Conservation (phyloP, 2,329 filamentous ascomycete species). For the Pestalotiopsis sp. region DNA sequence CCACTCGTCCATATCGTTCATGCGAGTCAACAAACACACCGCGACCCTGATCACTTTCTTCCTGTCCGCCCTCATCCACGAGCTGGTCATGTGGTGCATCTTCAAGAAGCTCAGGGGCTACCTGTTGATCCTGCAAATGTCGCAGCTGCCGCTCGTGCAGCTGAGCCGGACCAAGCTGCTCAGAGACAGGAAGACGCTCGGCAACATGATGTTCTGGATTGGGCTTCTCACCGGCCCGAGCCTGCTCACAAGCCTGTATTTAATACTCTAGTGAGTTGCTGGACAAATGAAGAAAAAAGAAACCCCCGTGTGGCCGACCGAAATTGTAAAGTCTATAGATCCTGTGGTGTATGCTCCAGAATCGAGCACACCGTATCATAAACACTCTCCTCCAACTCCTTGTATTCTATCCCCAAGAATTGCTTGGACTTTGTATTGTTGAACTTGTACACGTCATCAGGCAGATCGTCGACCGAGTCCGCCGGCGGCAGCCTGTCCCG, state of each 20-base stretch:
- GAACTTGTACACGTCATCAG: slow-evolving; percentile 53
- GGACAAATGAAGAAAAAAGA: too few relatives aligned
- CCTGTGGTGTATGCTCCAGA: slow-evolving; percentile 20
- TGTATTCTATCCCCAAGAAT: slow-evolving; percentile 64
- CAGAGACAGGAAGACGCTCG: slow-evolving; percentile 62
- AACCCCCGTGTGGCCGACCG: too few relatives aligned
- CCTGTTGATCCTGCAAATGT: slow-evolving; percentile 72
- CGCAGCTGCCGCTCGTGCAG: slow-evolving; percentile 70
- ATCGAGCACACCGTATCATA: slow-evolving; percentile 57
- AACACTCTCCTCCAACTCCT: slow-evolving; percentile 58
- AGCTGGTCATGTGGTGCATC: slow-evolving; percentile 79
- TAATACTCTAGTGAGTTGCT: slow-evolving; percentile 48
- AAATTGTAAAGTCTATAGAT: background rate
- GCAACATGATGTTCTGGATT: slow-evolving; percentile 78
- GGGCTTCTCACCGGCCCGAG: slow-evolving; percentile 79
- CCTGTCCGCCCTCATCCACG: slow-evolving; percentile 71
- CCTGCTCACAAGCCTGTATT: slow-evolving; percentile 62
- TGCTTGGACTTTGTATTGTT: slow-evolving; percentile 58
- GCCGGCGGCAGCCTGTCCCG: slow-evolving; percentile 46
- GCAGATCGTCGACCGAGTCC: slow-evolving; percentile 42
- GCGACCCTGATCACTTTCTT: slow-evolving; percentile 79
- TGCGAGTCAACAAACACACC: slow-evolving; percentile 69
- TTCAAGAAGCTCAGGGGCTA: slow-evolving; percentile 80
- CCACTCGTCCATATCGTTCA: slow-evolving; percentile 73
- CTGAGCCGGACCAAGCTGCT: slow-evolving; percentile 70